Evolutionary conservation across 345 rosid species (phyloP).

Genomic region (Euphorbia lathyris): DNA sequence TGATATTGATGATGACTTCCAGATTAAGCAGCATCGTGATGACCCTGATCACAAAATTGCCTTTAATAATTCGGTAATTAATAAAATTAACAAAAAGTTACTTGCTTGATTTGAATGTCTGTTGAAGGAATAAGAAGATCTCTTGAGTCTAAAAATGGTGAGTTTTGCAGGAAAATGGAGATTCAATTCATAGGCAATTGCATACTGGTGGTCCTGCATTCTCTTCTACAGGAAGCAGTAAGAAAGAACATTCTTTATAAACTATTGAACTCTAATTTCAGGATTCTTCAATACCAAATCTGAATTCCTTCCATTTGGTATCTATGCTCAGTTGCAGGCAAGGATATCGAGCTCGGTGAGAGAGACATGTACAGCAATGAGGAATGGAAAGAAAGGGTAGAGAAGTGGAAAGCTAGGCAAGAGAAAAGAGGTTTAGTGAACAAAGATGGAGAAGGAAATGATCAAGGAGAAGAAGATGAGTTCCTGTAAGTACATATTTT

Average conservation of each 20-base stretch:
- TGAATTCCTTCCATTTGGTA: background rate
- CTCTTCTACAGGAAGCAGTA: slow-evolving; percentile 79
- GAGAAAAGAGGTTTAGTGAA: slow-evolving; percentile 79
- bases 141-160: background rate
- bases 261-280: background rate
- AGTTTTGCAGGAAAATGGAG: slow-evolving; percentile 65
- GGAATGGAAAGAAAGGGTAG: slow-evolving; percentile 93
- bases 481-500: slow-evolving; percentile 49
- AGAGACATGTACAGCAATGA: slow-evolving; percentile 62
- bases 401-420: slow-evolving; percentile 88
- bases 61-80: slow-evolving; percentile 37
- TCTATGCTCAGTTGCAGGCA: slow-evolving; percentile 44
- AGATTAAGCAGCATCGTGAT: slow-evolving; percentile 40
- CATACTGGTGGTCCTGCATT: slow-evolving; percentile 52
- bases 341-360: slow-evolving; percentile 65
- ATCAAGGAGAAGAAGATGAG: slow-evolving; percentile 71
- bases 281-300: background rate
- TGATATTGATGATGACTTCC: slow-evolving; percentile 66
- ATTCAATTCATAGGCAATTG: slow-evolving; percentile 45
- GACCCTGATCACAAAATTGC: slow-evolving; percentile 29
- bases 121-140: background rate
- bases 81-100: background rate
- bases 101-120: background rate
- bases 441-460: slow-evolving; percentile 56
- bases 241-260: background rate